Conservation (phyloP, 2,329 filamentous ascomycete species). For the Botrytis tulipae region DNA sequence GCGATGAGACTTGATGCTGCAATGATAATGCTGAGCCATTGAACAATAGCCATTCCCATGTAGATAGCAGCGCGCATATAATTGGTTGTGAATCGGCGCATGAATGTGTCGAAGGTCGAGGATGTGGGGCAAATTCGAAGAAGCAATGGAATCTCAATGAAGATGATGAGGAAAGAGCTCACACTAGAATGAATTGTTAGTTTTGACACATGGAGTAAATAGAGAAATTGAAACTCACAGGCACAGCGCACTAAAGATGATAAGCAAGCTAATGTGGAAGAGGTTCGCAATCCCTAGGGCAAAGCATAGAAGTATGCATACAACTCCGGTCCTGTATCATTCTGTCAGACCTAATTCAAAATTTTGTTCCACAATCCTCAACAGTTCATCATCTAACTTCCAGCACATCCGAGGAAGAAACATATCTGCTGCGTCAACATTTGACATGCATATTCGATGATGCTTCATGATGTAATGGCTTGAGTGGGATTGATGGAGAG, state of each 20-base stretch:
- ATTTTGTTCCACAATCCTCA: not conserved
- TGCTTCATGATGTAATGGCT: constrained; percentile 16
- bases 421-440: not conserved
- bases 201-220: too few species aligned
- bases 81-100: constrained; percentile 92
- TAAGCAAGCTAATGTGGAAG: constrained; percentile 52
- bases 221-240: constrained; percentile 46
- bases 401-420: not conserved
- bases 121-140: constrained; percentile 98
- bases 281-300: constrained; percentile 68
- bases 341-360: constrained; percentile 25
- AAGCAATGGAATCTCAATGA: constrained; percentile 88
- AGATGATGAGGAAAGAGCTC: constrained; percentile 72
- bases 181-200: constrained; percentile 47
- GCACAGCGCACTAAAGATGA: constrained; percentile 49
- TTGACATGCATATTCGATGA: constrained; percentile 1
- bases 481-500: constrained; percentile 7
- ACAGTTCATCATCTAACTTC: not conserved
- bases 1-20: constrained; percentile 74
- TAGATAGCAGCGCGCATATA: constrained; percentile 95
- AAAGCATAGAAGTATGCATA: constrained; percentile 70
- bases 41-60: constrained; percentile 71
- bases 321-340: constrained; percentile 59
- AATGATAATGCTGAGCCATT: constrained; percentile 76
- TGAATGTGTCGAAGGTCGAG: constrained; percentile 78